Evolutionary conservation across 768 basidiomycete genomes (phyloP).

Genomic region (Mycena chlorophos): DNA sequence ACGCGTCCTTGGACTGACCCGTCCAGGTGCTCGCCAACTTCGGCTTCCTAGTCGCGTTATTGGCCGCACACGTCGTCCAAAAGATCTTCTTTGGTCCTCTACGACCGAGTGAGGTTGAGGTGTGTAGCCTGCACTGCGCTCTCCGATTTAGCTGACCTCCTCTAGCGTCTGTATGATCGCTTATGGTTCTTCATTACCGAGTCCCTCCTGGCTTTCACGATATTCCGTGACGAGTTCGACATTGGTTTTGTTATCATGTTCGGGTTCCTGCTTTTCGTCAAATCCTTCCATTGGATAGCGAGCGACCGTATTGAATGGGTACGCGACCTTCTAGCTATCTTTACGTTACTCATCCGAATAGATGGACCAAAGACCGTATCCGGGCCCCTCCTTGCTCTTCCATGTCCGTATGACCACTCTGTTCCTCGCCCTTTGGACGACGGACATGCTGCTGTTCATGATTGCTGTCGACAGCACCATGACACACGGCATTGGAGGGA

Average conservation of each 20-base stretch:
- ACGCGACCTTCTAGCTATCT: slow-evolving; percentile 13
- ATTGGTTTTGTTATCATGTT: slow-evolving; percentile 93
- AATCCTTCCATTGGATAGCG: slow-evolving; percentile 98
- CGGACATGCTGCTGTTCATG: slow-evolving; percentile 75
- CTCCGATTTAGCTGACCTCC: not conserved
- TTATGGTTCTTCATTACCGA: slow-evolving; percentile 99
- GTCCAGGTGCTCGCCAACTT: slow-evolving; percentile 88
- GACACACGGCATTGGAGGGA: slow-evolving; percentile 78
- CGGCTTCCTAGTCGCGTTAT: slow-evolving; percentile 71
- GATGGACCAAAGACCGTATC: slow-evolving; percentile 97
- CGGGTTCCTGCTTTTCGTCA: slow-evolving; percentile 89
- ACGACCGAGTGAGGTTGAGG: slow-evolving; percentile 89
- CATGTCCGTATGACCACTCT: slow-evolving; percentile 80
- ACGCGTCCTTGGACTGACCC: slow-evolving; percentile 1
- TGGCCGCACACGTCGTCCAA: slow-evolving; percentile 77
- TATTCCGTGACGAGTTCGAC: slow-evolving; percentile 95
- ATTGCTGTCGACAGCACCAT: slow-evolving; percentile 82
- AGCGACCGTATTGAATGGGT: slow-evolving; percentile 97
- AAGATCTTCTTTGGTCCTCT: slow-evolving; percentile 89
- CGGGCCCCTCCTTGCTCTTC: slow-evolving; percentile 79
- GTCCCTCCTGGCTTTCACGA: slow-evolving; percentile 92
- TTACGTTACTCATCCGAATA: slow-evolving; percentile 33
- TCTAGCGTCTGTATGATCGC: slow-evolving; percentile 89
- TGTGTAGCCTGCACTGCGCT: slow-evolving; percentile 35
- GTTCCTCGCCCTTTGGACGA: slow-evolving; percentile 70